phyloP scores from a whole-genome alignment of 2,329 filamentous ascomycete species.

The Fusarium sp. region DNA sequence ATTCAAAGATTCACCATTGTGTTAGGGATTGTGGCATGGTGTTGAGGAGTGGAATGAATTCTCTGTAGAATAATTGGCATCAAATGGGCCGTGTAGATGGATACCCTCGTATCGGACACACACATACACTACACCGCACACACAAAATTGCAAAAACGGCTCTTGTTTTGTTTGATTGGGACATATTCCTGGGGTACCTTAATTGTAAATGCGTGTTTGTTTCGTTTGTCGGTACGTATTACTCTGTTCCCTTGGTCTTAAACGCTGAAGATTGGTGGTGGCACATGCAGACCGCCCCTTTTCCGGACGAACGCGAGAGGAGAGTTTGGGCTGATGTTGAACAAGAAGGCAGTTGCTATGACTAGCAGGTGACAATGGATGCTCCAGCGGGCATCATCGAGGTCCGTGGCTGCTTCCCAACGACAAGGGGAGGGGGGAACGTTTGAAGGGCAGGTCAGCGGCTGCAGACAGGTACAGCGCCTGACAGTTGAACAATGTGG shows the following conservation, averaged over 20 bases:
- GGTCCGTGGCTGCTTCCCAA: slow-evolving; percentile 22
- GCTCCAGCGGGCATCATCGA: not conserved
- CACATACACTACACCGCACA: slow-evolving; percentile 10
- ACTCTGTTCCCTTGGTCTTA: not conserved
- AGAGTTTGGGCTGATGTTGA: slow-evolving; percentile 12
- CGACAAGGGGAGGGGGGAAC: slow-evolving; percentile 12
- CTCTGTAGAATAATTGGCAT: slow-evolving; percentile 33
- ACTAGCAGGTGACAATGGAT: not conserved
- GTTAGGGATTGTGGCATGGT: slow-evolving; percentile 29
- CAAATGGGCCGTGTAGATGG: slow-evolving; percentile 22
- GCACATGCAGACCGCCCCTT: slow-evolving; percentile 21
- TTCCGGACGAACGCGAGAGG: slow-evolving; percentile 22
- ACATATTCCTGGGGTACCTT: not conserved
- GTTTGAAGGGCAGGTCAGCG: slow-evolving; percentile 7
- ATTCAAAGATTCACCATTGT: slow-evolving; percentile 9
- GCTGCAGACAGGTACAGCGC: slow-evolving; percentile 4
- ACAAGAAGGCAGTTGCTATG: not conserved
- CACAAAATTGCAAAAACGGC: slow-evolving; percentile 20
- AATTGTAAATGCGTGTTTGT: not conserved
- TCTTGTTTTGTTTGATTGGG: slow-evolving; percentile 12
- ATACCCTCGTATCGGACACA: slow-evolving; percentile 30
- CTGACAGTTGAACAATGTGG: not conserved
- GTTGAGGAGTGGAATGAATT: slow-evolving; percentile 37
- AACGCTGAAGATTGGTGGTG: not conserved
- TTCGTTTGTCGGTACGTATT: not conserved